Base-by-base conservation (phyloP, 768 basidiomycete species). In the Trametes cingulata region DNA sequence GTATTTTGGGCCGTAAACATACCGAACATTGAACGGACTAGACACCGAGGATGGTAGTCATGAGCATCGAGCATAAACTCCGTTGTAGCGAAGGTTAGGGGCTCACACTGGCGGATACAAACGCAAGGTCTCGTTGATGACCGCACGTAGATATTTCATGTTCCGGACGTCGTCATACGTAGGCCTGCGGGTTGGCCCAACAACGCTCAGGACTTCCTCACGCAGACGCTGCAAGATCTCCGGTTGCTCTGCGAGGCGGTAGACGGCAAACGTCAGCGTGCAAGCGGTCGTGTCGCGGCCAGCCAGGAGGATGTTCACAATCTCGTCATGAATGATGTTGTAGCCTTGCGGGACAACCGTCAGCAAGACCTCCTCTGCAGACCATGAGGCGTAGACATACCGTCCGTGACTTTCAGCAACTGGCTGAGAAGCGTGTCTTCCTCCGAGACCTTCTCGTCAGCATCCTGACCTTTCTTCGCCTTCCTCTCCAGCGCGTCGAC, bases 231-330 rank as follows among this genome's bases (percentile, higher is more conserved):
- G 51, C 0, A 80, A 62, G 17, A 85, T 74, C 3, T 77, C 62
- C 1, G 83, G 85, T 62, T 85, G 76, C 66, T 79, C 73, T 0
- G 85, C 74, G 6, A 86, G 78, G 72, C 81, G 79, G 68, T 86
- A 86, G 6, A 79, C 68, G 1, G 78, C 77, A 67, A 80, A 85
- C 0, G 85, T 84, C 42, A 86, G 72, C 10, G 77, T 77, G 35
- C 76, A 73, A 6, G 85, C 81, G 1, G 74, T 77, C 8, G 70
- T 68, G 54, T 72, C 71, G 6, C 71, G 70, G 4, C 69, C 70
- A 13, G 71, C 71, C 13, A 72, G 35, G 33, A 71, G 49, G 24
- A 71, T 71, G 45, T 71, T 72, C 22, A 71, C 25, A 1, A 54
- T 68, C 56, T 70, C 70, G 53, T 71, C 71, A n/a, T 66, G 64